Base-by-base conservation (phyloP, 768 basidiomycete genomes). In the Pisolithus orientalis region DNA sequence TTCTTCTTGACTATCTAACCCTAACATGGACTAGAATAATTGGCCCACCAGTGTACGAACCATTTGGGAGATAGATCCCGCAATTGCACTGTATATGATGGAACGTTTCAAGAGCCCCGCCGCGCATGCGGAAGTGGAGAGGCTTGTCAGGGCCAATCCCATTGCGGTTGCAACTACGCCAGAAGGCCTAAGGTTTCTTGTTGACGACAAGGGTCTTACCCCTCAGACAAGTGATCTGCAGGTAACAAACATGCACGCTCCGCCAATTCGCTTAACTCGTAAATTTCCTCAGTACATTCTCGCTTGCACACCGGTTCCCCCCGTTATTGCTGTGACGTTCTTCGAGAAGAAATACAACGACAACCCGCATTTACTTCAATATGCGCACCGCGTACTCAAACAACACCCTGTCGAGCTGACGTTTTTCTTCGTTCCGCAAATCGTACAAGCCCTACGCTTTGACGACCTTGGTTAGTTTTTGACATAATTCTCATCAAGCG, bases 341-440 rank as follows among this genome's bases (percentile, higher is more conserved):
- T 96, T 97, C 66, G 90, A 94, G 65, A 83, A 81, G 28, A 82
- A 83, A 50, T 94, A 86, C 67, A 78, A 83, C 56, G 90, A 82
- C 60, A 85, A 98, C 62, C 87, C 95, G 0, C 67, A 90, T 34
- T 69, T 96, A 34, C 72, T 98, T 21, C 96, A 99, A 84, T 98
- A 97, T 65, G 94, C 94, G 0, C 92, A 98, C 70, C 80, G 94
- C 40, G 94, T 94, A 1, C 72, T 99, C 40, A 93, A 93, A 64
- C 90, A 95, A 65, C 94, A 98, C 64, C 90, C 94, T 0, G 91
- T 98, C 9, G 86, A 91, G 13, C 65, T 97, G 48, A 95, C 95
- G 0, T 99, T 99, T 78, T 99, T 98, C 75, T 99, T 95, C 64
- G 94, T 99, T 31, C 96, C 96, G 1, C 96, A 99, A 76, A 85